Evolutionary conservation across 371 early-diverging fungal genomes (phyloP), one percentile per base, ranked within the genome.

Genomic region (Homolaphlyctis polyrhiza): DNA sequence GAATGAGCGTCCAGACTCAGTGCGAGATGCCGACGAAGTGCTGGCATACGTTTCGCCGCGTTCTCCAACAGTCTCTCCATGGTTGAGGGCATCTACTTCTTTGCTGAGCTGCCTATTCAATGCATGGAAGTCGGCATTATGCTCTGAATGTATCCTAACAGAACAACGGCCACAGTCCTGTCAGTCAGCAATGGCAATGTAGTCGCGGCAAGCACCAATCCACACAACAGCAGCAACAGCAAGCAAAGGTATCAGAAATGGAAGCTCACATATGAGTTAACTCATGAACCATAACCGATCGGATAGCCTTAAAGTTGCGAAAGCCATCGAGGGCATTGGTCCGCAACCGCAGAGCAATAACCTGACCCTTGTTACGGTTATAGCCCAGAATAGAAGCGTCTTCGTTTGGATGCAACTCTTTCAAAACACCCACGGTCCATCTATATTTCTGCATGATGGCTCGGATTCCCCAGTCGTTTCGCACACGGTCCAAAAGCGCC

Each of bases 251-350:
- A 25, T 16, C 50, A 35, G 52, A 25, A 49, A 35, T 30, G 36
- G 27, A 16, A 27, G 13, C 48, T 48, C 51, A 75, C 74, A 87
- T 92, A 62, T 96, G 96, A 0, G 93, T 83, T 11, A 96, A 82
- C 72, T 96, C 96, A 66, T 96, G 96, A 61, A 94, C 68, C 33
- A 96, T 68, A 21, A 93, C 93, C 58, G 83, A 84, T 35, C 89
- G 79, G 1, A 96, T 73, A 0, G 79, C 74, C 51, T 79, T 77
- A 65, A 91, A 96, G 62, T 86, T 84, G 32, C 95, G 75, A 67
- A 96, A 96, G 2, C 95, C 95, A n/a, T 85, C 84, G 57, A 94
- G 71, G 66, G 88, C 89, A 70, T 93, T 87, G 0, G 95, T 93
- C 35, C 95, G 81, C 50, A 96, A 69, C 35, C 95, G 78, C n/a